Conservation (phyloP, 495 filamentous ascomycete species). For the Aspergillus sclerotiicarbonarius region DNA sequence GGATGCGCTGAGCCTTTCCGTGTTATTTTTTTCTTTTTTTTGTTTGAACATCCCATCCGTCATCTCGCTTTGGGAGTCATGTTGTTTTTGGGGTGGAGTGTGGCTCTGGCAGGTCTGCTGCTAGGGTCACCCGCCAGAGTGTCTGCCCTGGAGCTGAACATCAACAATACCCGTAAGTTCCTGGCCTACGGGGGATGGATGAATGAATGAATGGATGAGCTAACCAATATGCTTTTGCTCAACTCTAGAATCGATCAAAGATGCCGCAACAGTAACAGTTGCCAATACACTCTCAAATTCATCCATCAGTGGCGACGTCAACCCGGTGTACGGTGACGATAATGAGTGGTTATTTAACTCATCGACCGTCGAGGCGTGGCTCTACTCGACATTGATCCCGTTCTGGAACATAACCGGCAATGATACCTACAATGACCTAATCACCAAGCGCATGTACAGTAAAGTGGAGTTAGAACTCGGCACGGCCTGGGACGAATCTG, state of each 20-base stretch:
- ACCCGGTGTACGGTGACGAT: neutral
- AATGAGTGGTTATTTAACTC: neutral
- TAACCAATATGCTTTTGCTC: neutral
- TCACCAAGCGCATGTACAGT: neutral
- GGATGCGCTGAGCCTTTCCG: neutral
- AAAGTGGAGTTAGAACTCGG: neutral
- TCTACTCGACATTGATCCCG: neutral
- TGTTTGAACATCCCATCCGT: neutral
- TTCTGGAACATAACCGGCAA: neutral
- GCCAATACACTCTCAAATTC: neutral
- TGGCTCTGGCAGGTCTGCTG: neutral
- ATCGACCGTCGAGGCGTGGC: neutral
- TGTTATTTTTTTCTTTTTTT: neutral
- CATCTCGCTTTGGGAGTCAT: neutral
- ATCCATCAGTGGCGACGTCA: neutral
- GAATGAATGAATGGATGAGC: neutral
- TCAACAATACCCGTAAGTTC: neutral
- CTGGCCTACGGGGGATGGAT: neutral
- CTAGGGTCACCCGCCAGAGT: neutral
- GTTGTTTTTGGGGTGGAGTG: neutral
- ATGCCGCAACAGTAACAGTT: neutral
- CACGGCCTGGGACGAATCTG: neutral
- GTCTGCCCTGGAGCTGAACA: neutral
- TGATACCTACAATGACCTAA: neutral
- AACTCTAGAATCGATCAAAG: neutral